Conservation (phyloP, 129 eudicot genomes). For the sunflower (Helianthus annuus) region DNA sequence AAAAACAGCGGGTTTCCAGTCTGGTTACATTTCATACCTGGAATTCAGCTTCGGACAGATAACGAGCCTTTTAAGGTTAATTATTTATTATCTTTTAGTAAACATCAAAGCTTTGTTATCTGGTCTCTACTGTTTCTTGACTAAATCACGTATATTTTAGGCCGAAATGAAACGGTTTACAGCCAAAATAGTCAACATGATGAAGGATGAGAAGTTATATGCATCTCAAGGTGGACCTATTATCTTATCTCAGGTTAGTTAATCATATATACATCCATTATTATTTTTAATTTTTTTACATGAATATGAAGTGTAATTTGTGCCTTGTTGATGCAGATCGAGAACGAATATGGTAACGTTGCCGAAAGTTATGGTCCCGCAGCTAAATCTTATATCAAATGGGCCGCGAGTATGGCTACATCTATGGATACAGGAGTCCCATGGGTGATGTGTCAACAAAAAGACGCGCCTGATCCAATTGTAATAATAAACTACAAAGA, state of each 20-base stretch:
- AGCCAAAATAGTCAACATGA: constrained; percentile 77
- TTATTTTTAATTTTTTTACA: too few species aligned
- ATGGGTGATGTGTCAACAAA: constrained; percentile 98
- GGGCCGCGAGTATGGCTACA: constrained; percentile 97
- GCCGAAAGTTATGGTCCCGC: constrained; percentile 56
- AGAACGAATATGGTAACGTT: constrained; percentile 89
- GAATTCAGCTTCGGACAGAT: constrained; percentile 78
- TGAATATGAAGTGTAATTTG: neutral
- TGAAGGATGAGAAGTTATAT: constrained; percentile 83
- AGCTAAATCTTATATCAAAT: constrained; percentile 67
- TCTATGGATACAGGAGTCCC: constrained; percentile 94
- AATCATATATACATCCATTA: neutral
- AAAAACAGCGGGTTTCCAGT: constrained; percentile 87
- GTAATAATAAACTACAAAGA: constrained; percentile 34
- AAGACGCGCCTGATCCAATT: constrained; percentile 82
- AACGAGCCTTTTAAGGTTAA: constrained; percentile 90
- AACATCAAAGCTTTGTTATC: neutral
- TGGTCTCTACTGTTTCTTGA: constrained; percentile 7
- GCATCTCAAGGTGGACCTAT: constrained; percentile 98
- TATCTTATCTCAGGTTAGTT: constrained; percentile 85
- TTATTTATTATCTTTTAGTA: neutral
- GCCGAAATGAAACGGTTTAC: constrained; percentile 95
- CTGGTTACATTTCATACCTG: constrained; percentile 93
- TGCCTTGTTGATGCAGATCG: constrained; percentile 54
- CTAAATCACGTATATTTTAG: constrained; percentile 31